Conservation (phyloP, 208 protist species). For the Trypanosoma rangeli region DNA sequence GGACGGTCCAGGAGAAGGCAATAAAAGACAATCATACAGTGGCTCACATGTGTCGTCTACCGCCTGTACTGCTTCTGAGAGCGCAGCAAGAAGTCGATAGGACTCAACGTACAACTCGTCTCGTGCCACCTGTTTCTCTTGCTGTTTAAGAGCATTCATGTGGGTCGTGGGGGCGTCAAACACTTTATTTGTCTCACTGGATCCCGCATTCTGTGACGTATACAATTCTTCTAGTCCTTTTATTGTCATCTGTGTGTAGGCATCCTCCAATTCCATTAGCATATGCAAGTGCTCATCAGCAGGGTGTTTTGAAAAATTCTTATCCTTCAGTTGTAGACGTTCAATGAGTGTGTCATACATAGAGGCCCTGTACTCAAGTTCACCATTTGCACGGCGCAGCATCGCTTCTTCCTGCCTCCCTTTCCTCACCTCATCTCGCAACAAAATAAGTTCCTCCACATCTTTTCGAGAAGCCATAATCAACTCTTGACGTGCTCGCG, state of each 20-base stretch:
- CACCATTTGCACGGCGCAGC: constrained; percentile 31
- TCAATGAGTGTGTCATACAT: constrained; percentile 74
- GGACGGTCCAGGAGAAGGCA: constrained; percentile 46
- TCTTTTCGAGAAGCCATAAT: constrained; percentile 16
- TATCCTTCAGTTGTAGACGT: constrained; percentile 54
- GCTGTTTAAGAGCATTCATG: constrained; percentile 42
- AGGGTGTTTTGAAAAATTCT: constrained; percentile 49
- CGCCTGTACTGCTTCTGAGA: constrained; percentile 43
- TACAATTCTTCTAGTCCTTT: constrained; percentile 57
- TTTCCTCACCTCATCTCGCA: constrained; percentile 32
- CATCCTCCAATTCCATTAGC: constrained; percentile 72
- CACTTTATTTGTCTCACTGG: constrained; percentile 8
- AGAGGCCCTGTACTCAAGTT: constrained; percentile 54
- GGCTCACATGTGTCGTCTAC: constrained; percentile 63
- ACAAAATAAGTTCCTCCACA: constrained; percentile 29
- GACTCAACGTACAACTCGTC: constrained; percentile 62
- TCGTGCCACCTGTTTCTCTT: constrained; percentile 42
- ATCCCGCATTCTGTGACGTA: neutral
- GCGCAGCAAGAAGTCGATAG: constrained; percentile 48
- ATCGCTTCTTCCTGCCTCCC: constrained; percentile 15
- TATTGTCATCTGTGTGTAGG: constrained; percentile 47
- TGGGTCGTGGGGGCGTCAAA: constrained; percentile 36
- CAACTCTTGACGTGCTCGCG: constrained; percentile 28
- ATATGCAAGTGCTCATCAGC: constrained; percentile 60
- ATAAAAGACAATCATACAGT: constrained; percentile 63